Evolutionary conservation across 768 basidiomycete genomes (phyloP).

Genomic region (Roridomyces roridus): DNA sequence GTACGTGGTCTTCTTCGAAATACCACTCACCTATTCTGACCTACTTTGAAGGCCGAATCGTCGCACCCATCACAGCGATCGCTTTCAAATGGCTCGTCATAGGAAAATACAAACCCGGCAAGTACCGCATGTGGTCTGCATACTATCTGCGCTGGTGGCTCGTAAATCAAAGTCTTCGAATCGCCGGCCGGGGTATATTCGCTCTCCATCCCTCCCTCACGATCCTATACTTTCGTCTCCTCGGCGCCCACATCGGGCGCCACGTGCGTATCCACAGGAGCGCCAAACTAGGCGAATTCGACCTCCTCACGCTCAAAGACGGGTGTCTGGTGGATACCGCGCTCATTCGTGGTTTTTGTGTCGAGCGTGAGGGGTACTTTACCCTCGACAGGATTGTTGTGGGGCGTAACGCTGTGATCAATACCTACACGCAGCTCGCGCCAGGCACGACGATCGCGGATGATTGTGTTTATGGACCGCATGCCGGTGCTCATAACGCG

Average conservation of each 20-base stretch:
- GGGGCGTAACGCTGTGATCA: slow-evolving; percentile 45
- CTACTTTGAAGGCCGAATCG: slow-evolving; percentile 32
- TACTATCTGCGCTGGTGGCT: slow-evolving; percentile 27
- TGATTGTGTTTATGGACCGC: slow-evolving; percentile 49
- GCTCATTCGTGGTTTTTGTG: slow-evolving; percentile 50
- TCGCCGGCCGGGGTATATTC: slow-evolving; percentile 51
- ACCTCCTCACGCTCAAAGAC: slow-evolving; percentile 48
- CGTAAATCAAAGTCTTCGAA: slow-evolving; percentile 14
- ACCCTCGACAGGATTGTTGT: slow-evolving; percentile 45
- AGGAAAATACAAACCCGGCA: slow-evolving; percentile 45
- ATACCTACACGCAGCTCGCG: slow-evolving; percentile 49
- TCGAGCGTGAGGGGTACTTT: slow-evolving; percentile 53
- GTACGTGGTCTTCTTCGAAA: background rate
- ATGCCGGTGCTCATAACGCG: slow-evolving; percentile 47
- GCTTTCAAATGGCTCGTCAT: slow-evolving; percentile 55
- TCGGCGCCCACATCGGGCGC: slow-evolving; percentile 51
- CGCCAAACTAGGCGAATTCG: slow-evolving; percentile 47
- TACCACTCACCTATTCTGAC: background rate
- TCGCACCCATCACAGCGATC: slow-evolving; percentile 47
- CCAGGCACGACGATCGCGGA: slow-evolving; percentile 46
- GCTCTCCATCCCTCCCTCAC: slow-evolving; percentile 42
- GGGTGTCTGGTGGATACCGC: slow-evolving; percentile 49
- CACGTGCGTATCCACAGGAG: slow-evolving; percentile 45
- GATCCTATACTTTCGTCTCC: slow-evolving; percentile 49
- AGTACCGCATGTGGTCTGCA: slow-evolving; percentile 38